These are phyloP conservation scores for Aspergillus luchuensis DNA, from an alignment of 2,329 filamentous ascomycete genomes.

Conservation along the genomic window DNA sequence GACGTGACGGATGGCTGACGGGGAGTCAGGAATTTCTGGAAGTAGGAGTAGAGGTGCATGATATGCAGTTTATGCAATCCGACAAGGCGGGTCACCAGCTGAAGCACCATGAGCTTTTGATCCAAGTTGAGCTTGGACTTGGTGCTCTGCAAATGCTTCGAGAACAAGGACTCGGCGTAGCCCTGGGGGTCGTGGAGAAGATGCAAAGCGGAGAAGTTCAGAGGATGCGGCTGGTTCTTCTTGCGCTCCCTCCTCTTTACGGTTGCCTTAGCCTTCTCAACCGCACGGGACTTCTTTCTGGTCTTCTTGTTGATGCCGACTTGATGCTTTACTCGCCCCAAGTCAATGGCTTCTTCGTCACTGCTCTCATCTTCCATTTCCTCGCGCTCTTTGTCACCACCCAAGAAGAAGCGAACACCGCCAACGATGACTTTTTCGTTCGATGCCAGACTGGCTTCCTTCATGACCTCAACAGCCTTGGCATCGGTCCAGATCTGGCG, in stretches of 20 bases:
- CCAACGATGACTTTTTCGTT: constrained; percentile 91
- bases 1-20: constrained; percentile 88
- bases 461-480: constrained; percentile 97
- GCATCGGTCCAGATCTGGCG: constrained; percentile 94
- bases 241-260: constrained; percentile 82
- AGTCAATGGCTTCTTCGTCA: constrained; percentile 73
- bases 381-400: constrained; percentile 93
- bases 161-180: constrained; percentile 86
- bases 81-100: constrained; percentile 86
- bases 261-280: constrained; percentile 79
- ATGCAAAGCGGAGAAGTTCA: constrained; percentile 96
- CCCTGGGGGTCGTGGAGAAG: constrained; percentile 91
- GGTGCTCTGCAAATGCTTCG: constrained; percentile 84
- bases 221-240: constrained; percentile 80
- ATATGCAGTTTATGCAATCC: constrained; percentile 91
- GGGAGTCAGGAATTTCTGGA: constrained; percentile 87
- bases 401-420: constrained; percentile 90
- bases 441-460: constrained; percentile 82
- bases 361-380: constrained; percentile 88
- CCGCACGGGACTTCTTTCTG: constrained; percentile 77
- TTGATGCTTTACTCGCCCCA: constrained; percentile 81
- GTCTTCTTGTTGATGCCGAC: constrained; percentile 94
- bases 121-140: constrained; percentile 85
- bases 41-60: constrained; percentile 91
- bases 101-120: constrained; percentile 84